Conservation (phyloP, 1,139 yeast genomes). For the Yamadazyma diospyri region DNA sequence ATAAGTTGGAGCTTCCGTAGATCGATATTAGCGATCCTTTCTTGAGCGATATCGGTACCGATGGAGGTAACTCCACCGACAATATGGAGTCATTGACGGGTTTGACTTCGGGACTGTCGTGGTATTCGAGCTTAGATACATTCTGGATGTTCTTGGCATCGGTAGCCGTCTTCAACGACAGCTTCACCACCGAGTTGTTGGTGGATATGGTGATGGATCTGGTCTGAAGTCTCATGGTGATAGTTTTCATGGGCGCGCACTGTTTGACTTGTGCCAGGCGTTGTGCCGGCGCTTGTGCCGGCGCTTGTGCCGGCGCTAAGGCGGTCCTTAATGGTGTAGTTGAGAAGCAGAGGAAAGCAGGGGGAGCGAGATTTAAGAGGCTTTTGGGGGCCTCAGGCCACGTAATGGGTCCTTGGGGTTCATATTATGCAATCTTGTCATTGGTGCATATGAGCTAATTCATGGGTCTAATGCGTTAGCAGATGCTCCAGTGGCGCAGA, state of each 20-base stretch:
- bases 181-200: conserved; percentile 1
- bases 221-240: conserved; percentile 3
- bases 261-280: too few species aligned
- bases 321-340: too few species aligned
- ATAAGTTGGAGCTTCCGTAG: conserved; percentile 28
- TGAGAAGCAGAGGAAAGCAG: too few species aligned
- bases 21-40: conserved; percentile 49
- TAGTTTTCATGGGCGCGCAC: conserved; percentile 3
- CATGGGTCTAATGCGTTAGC: too few species aligned
- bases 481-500: conserved; percentile 51
- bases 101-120: conserved; percentile 26
- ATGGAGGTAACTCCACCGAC: conserved; percentile 51
- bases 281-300: too few species aligned
- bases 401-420: too few species aligned
- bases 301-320: too few species aligned
- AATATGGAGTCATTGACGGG: conserved; percentile 44
- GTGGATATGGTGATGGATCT: conserved; percentile 4
- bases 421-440: too few species aligned
- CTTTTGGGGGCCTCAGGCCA: too few species aligned
- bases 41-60: conserved; percentile 49
- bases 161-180: conserved; percentile 13
- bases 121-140: conserved; percentile 15
- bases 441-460: too few species aligned
- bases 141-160: conserved; percentile 18
- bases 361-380: too few species aligned